Evolutionary conservation across 352 stramenopile species (phyloP), one percentile per base, ranked within the genome.

Genomic region (Pythium pyrilobum): DNA sequence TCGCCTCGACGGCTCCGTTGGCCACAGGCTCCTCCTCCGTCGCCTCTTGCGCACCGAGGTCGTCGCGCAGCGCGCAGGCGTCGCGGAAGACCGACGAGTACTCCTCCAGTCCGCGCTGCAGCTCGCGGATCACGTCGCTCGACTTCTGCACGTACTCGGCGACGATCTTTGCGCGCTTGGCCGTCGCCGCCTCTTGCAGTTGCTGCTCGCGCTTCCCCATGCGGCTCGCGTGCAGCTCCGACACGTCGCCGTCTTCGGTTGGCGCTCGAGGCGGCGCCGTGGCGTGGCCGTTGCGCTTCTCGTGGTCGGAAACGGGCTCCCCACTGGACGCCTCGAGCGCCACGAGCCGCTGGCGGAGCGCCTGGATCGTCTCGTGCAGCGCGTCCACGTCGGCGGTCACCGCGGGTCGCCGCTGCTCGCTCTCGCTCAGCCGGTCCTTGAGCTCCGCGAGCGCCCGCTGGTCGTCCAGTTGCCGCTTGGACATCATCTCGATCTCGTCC

Each of bases 21-120:
- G 20, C n/a, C 4, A 13, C 13, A 15, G 23, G 9, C 12, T 33
- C 28, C 11, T 12, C 21, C 45, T 57, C 48, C 12, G 18, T 23
- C 9, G 23, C 24, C 40, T 12, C 24, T 12, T 46, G 21, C 25
- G 18, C 20, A 6, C 39, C 47, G 5, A 43, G 49, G 37, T 61
- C 54, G 21, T 86, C 78, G n/a, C 72, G 76, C 43, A 83, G 68
- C 7, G 70, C 74, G 27, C 74, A 87, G 4, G 81, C 78, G 9
- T 86, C 71, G 39, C 76, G 76, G 49, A 86, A 89, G 9, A 74
- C 68, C 21, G 53, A 59, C 7, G 72, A 77, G 52, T 89, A 74
- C 10, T 85, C 71, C 18, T 89, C 76, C 12, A 89, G 54, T 2
- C 63, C 56, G 16, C 69, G 49, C 44, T 87, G 72, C 18, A 89